Conservation (phyloP, 2,329 filamentous ascomycete species). For the Trematosphaeria pertusa region DNA sequence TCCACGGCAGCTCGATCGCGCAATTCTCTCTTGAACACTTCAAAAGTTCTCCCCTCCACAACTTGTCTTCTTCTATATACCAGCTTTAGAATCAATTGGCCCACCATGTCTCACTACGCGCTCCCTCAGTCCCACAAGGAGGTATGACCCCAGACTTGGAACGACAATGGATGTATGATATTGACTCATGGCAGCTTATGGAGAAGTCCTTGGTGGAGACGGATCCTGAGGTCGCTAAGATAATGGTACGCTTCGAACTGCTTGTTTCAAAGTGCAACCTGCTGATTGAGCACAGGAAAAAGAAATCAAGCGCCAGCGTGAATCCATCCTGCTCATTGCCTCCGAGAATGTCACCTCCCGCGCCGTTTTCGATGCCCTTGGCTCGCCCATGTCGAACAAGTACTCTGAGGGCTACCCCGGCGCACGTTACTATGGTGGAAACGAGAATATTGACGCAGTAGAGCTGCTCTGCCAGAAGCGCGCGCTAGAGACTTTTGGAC, state of each 20-base stretch:
- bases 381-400: slow-evolving; percentile 74
- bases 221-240: slow-evolving; percentile 92
- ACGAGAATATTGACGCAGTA: slow-evolving; percentile 92
- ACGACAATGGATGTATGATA: slow-evolving; percentile 20
- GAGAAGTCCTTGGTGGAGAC: slow-evolving; percentile 91
- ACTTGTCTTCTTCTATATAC: slow-evolving; percentile 1
- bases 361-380: slow-evolving; percentile 58
- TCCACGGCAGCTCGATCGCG: neutral
- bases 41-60: slow-evolving; percentile 6
- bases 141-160: slow-evolving; percentile 53
- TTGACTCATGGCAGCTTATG: slow-evolving; percentile 75
- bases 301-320: slow-evolving; percentile 94
- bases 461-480: slow-evolving; percentile 90
- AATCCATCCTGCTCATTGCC: slow-evolving; percentile 78
- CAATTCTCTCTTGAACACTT: neutral
- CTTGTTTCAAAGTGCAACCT: slow-evolving; percentile 8
- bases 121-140: slow-evolving; percentile 71
- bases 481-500: slow-evolving; percentile 84
- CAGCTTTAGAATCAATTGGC: slow-evolving; percentile 21
- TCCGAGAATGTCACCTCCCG: slow-evolving; percentile 51
- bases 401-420: slow-evolving; percentile 99
- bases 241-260: slow-evolving; percentile 76
- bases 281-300: slow-evolving; percentile 66
- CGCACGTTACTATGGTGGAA: slow-evolving; percentile 94
- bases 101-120: slow-evolving; percentile 61